These are phyloP conservation scores for Debaryomyces prosopidis DNA, from an alignment of 805 yeast species.

Conservation along the genomic window DNA sequence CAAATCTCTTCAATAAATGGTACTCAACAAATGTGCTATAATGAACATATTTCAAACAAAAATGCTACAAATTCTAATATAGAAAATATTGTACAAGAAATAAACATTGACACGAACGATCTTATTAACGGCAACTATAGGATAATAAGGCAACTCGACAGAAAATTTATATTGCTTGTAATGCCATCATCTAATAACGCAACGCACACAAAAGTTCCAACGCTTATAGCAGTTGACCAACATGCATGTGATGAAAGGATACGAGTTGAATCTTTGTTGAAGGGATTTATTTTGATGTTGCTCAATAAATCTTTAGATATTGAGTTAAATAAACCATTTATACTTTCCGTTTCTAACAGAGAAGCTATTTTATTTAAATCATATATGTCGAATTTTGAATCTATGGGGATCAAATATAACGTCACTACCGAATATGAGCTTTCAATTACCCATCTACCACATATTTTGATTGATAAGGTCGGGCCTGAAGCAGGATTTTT, in stretches of 20 bases:
- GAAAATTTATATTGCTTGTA: conserved; percentile 59
- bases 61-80: not conserved
- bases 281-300: conserved; percentile 32
- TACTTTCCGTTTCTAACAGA: conserved; percentile 1
- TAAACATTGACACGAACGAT: not conserved
- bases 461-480: conserved; percentile 33
- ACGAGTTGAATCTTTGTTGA: conserved; percentile 52
- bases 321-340: conserved; percentile 4
- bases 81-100: not conserved
- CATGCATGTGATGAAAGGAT: conserved; percentile 86
- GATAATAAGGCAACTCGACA: conserved; percentile 60
- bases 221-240: conserved; percentile 61
- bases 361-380: conserved; percentile 12
- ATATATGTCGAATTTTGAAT: conserved; percentile 12
- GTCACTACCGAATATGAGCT: conserved; percentile 10
- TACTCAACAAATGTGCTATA: not conserved
- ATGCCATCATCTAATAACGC: conserved; percentile 5
- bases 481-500: conserved; percentile 27
- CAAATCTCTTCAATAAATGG: not conserved
- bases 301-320: conserved; percentile 15
- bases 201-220: conserved; percentile 3
- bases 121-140: conserved; percentile 4
- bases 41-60: too few species aligned
- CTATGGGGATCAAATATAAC: conserved; percentile 18
- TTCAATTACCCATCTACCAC: conserved; percentile 46